A percentile compares a stretch with the other conserved stretches of the same genome.
phyloP scores from a whole-genome alignment of 352 stramenopile species.

The Phytophthora meadii region DNA sequence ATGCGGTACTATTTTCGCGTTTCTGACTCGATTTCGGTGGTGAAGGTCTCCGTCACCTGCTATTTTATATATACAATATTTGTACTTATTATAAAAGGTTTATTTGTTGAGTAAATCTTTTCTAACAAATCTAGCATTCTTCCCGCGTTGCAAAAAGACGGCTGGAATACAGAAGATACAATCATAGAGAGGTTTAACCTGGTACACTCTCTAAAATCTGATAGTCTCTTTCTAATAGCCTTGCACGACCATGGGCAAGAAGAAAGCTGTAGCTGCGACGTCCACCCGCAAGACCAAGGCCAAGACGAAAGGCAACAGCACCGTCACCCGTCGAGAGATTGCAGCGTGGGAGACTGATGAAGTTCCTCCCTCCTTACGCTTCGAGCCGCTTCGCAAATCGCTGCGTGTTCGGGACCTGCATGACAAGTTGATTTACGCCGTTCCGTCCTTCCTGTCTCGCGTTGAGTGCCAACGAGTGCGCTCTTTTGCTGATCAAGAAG shows the following conservation, averaged over 20 bases:
- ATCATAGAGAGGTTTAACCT: too few species aligned
- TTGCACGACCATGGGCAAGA: conserved; percentile 28
- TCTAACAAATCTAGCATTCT: too few species aligned
- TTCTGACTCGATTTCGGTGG: conserved; percentile 34
- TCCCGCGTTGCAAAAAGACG: too few species aligned
- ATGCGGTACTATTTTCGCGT: conserved; percentile 5
- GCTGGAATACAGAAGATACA: too few species aligned
- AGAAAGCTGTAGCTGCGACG: conserved; percentile 9
- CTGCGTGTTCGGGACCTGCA: conserved; percentile 50
- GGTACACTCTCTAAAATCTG: too few species aligned
- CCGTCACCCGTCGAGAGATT: conserved; percentile 19
- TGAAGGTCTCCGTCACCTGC: too few species aligned
- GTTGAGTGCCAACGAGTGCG: conserved; percentile 68
- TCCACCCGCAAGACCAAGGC: conserved; percentile 20
- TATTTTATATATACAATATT: too few species aligned
- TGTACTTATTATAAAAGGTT: too few species aligned
- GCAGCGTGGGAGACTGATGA: conserved; percentile 33
- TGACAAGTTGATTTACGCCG: conserved; percentile 70
- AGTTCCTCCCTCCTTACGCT: conserved; percentile 50
- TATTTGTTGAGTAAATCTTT: too few species aligned
- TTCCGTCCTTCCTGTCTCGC: conserved; percentile 69
- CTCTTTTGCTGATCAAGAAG: conserved; percentile 60
- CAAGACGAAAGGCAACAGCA: conserved; percentile 26
- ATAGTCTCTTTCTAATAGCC: too few species aligned
- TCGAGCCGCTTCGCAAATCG: conserved; percentile 46